A percentile compares a stretch with the other conserved stretches of the same genome.
Evolutionary conservation across 2,329 filamentous ascomycete species (phyloP).

Genomic region (Elsinoe necatrix): DNA sequence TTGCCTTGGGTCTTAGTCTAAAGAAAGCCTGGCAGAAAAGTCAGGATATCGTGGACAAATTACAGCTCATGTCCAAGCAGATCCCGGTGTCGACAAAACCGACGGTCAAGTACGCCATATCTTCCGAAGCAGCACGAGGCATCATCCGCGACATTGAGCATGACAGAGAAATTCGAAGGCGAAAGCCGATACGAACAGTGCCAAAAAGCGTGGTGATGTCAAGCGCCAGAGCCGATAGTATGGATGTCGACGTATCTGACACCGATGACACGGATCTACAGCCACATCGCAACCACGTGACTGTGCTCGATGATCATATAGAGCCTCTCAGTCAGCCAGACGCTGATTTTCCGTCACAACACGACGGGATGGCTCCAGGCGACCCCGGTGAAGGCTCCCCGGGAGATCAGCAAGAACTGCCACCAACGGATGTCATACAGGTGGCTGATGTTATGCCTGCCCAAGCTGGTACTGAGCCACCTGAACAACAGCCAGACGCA

Average conservation of each 20-base stretch:
- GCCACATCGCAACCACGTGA: neutral
- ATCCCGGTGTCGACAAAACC: neutral
- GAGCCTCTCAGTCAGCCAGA: neutral
- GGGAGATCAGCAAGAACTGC: too few relatives aligned
- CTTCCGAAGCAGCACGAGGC: neutral
- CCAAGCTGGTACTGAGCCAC: too few relatives aligned
- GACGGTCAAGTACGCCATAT: neutral
- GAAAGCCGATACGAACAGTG: neutral
- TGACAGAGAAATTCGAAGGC: neutral
- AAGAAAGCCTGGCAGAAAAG: neutral
- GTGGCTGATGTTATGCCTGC: too few relatives aligned
- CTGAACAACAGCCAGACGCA: too few relatives aligned
- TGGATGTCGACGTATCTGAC: neutral
- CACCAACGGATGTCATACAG: too few relatives aligned
- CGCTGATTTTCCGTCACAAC: too few relatives aligned
- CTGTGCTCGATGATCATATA: neutral
- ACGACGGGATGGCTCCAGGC: too few relatives aligned
- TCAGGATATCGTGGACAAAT: neutral
- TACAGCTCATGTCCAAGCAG: neutral
- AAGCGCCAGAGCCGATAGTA: neutral
- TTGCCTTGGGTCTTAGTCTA: slow-evolving; percentile 51
- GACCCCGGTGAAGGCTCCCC: too few relatives aligned
- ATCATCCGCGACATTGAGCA: neutral
- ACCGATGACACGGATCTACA: neutral
- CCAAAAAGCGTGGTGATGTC: too few relatives aligned